A percentile compares a stretch with the other conserved stretches of the same genome.
Evolutionary conservation across 768 basidiomycete species (phyloP).

Genomic region (Lactarius psammicola): DNA sequence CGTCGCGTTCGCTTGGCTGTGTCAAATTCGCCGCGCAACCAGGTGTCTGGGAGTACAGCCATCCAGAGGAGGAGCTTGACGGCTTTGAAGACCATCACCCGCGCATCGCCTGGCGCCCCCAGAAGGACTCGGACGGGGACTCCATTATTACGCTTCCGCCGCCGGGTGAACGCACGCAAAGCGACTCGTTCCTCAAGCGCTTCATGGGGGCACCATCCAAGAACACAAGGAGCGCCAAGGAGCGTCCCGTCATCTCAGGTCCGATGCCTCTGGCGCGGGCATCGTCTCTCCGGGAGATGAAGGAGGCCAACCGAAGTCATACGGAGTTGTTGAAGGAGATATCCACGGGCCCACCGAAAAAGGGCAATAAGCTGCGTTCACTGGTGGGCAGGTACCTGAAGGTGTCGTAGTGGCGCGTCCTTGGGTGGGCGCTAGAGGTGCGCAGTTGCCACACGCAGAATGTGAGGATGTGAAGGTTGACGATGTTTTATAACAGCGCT

Average conservation of each 20-base stretch:
- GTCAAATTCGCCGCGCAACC: conserved; percentile 28
- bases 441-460: conserved; percentile 2
- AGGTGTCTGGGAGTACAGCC: conserved; percentile 23
- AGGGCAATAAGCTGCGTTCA: conserved; percentile 34
- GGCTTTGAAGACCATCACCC: conserved; percentile 1
- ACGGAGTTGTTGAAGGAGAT: conserved; percentile 22
- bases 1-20: conserved; percentile 25
- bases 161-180: conserved; percentile 27
- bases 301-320: conserved; percentile 24
- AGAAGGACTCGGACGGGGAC: conserved; percentile 22
- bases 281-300: conserved; percentile 26
- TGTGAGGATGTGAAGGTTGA: conserved; percentile 18
- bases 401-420: conserved; percentile 21
- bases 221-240: conserved; percentile 19
- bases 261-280: conserved; percentile 35
- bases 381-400: conserved; percentile 30
- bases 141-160: conserved; percentile 32
- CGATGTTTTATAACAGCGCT: conserved; percentile 3
- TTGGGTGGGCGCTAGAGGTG: conserved; percentile 19
- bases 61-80: conserved; percentile 15
- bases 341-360: conserved; percentile 23
- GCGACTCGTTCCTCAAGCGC: conserved; percentile 31
- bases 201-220: conserved; percentile 29
- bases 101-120: conserved; percentile 15
- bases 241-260: conserved; percentile 36